These are phyloP conservation scores for Fusarium sp. DNA, from an alignment of 2,329 filamentous ascomycete genomes.

Conservation along the genomic window DNA sequence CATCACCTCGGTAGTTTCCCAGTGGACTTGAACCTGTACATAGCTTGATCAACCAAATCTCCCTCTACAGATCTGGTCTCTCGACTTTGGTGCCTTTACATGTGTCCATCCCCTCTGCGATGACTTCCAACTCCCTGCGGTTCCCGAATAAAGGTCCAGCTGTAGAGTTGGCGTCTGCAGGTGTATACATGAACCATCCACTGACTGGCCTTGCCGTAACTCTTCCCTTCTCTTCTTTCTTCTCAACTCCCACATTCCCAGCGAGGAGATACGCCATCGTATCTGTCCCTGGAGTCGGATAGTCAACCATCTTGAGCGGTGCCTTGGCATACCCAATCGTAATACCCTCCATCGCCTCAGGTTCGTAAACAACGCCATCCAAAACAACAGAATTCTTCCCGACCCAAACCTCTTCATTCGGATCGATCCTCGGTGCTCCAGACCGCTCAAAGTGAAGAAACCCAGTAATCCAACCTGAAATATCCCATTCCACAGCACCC, in stretches of 20 bases:
- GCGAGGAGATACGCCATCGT: constrained; percentile 50
- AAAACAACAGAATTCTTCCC: constrained; percentile 32
- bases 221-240: constrained; percentile 27
- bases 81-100: constrained; percentile 7
- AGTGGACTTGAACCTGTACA: background rate
- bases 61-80: background rate
- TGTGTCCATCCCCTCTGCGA: constrained; percentile 14
- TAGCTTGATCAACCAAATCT: background rate
- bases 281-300: constrained; percentile 34
- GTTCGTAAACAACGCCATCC: constrained; percentile 45
- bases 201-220: constrained; percentile 49
- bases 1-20: background rate
- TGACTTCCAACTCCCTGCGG: constrained; percentile 31
- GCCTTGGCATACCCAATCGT: constrained; percentile 52
- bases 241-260: constrained; percentile 50
- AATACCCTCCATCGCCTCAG: constrained; percentile 42
- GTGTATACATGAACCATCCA: constrained; percentile 53
- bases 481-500: constrained; percentile 46
- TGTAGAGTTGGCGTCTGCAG: constrained; percentile 43
- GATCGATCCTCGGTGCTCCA: constrained; percentile 43
- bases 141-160: constrained; percentile 34
- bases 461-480: constrained; percentile 59
- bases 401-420: constrained; percentile 13
- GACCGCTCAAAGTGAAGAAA: constrained; percentile 56
- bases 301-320: constrained; percentile 51